Base-by-base conservation (phyloP, 352 stramenopile genomes). In the Phytophthora rubi region DNA sequence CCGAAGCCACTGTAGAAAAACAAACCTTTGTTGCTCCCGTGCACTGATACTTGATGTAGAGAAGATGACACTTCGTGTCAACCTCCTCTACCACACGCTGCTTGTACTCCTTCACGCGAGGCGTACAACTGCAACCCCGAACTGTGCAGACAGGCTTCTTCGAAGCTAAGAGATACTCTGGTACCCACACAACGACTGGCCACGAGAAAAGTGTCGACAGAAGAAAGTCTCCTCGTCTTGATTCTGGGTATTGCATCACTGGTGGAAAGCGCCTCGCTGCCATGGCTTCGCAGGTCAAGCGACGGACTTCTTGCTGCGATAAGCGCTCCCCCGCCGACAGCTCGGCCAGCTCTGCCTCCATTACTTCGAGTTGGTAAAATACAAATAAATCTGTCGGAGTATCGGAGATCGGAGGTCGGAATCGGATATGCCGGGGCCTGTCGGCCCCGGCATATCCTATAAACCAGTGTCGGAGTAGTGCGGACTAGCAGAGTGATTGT, bases 401-500 rank as follows among this genome's bases (percentile, higher is more conserved):
- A 42, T 42, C 35, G 35, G 35, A 42, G 6, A 42, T 42, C 35
- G 35, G 10, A 42, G 35, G 35, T 16, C 10, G 35, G 35, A 5
- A 42, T 42, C 35, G 35, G 35, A 42, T 42, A 42, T 42, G 35
- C 6, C 35, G 10, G 35, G 35, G 35, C 35, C 35, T 42, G 35
- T 16, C 10, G 35, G 35, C 35, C 35, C 10, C 35, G 10, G 35
- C 10, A 42, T 42, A 42, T 42, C 35, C 35, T 15, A 42, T 42
- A 42, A 42, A 39, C 33, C 33, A 18, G 39, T 47, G 3, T 39
- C 39, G 6, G 13, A 26, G 8, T 21, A 65, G 53, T 61, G 47
- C 33, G 23, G 0, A 42, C 10, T 15, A 3, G 23, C 28, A 60
- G 56, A 71, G 64, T 65, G 48, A 71, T 58, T 65, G 64, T 66